A percentile compares a stretch with the other conserved stretches of the same genome.
Evolutionary conservation across 129 eudicot species (phyloP).

Genomic region (Logfia minima): DNA sequence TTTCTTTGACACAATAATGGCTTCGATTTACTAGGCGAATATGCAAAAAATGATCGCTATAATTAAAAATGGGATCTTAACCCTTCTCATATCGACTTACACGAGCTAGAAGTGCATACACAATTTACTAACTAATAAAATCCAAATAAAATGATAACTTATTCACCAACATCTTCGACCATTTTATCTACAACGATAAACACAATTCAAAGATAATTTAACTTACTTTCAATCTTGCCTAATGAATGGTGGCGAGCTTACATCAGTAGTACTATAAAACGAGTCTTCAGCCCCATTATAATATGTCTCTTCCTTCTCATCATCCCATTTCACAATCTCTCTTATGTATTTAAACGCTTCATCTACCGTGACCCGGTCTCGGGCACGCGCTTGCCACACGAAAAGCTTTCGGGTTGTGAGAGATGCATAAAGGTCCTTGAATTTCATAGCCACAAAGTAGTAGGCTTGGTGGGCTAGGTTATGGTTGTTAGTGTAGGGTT

Average conservation of each 20-base stretch:
- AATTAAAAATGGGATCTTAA: constrained; percentile 23
- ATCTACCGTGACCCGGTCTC: constrained; percentile 79
- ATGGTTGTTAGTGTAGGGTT: constrained; percentile 73
- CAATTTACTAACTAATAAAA: constrained; percentile 25
- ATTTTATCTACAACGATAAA: constrained; percentile 38
- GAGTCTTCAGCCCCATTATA: constrained; percentile 69
- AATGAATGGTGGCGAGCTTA: constrained; percentile 74
- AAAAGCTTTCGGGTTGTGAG: constrained; percentile 75
- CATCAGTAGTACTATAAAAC: constrained; percentile 91
- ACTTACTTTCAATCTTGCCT: constrained; percentile 47
- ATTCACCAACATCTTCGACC: constrained; percentile 31
- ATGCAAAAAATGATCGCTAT: not conserved
- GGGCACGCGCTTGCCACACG: constrained; percentile 88
- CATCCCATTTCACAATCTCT: constrained; percentile 96
- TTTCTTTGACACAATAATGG: not conserved
- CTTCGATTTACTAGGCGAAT: not conserved
- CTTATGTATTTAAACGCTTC: constrained; percentile 89
- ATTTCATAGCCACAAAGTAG: constrained; percentile 91
- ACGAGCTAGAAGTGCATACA: constrained; percentile 23
- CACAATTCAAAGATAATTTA: constrained; percentile 16
- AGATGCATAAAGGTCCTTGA: constrained; percentile 78
- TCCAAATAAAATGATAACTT: constrained; percentile 30
- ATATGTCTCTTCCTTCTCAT: constrained; percentile 72
- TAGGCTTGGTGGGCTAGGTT: constrained; percentile 90
- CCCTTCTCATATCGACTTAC: constrained; percentile 19